Percentiles rank a stretch among this genome's conserved stretches.
These are phyloP conservation scores for Peniophora sp. DNA, from an alignment of 1,284 basidiomycete genomes.

Conservation along the genomic window DNA sequence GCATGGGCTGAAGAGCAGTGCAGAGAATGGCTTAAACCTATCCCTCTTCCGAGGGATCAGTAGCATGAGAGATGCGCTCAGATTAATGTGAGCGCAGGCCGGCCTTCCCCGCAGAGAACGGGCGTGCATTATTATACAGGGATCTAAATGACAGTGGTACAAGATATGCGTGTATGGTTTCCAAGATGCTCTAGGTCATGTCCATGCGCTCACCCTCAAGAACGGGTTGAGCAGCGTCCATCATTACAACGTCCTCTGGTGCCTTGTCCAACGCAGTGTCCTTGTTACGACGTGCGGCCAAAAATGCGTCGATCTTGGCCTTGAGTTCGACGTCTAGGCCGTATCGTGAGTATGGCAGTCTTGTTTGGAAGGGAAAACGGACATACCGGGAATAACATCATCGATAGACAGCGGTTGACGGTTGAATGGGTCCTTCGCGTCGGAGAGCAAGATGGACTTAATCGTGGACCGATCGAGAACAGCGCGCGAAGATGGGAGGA, in stretches of 20 bases:
- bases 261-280: slow-evolving; percentile 21
- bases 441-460: slow-evolving; percentile 90
- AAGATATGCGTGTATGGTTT: too few relatives aligned
- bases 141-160: too few relatives aligned
- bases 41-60: too few relatives aligned
- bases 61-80: too few relatives aligned
- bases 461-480: slow-evolving; percentile 90
- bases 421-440: slow-evolving; percentile 89
- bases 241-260: slow-evolving; percentile 24
- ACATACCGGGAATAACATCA: slow-evolving; percentile 71
- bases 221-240: slow-evolving; percentile 20
- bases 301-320: slow-evolving; percentile 53
- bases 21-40: neutral
- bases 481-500: slow-evolving; percentile 76
- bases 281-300: slow-evolving; percentile 39
- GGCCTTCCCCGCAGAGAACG: too few relatives aligned
- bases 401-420: slow-evolving; percentile 73
- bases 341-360: too few relatives aligned
- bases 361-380: neutral
- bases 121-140: too few relatives aligned
- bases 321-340: slow-evolving; percentile 61
- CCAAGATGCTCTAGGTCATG: slow-evolving; percentile 25
- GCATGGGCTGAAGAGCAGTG: slow-evolving; percentile 28
- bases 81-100: too few relatives aligned
- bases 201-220: neutral